A percentile compares a stretch with the other conserved stretches of the same genome.
phyloP scores from a whole-genome alignment of 345 rosid species.

The Citrus mangshanensis region DNA sequence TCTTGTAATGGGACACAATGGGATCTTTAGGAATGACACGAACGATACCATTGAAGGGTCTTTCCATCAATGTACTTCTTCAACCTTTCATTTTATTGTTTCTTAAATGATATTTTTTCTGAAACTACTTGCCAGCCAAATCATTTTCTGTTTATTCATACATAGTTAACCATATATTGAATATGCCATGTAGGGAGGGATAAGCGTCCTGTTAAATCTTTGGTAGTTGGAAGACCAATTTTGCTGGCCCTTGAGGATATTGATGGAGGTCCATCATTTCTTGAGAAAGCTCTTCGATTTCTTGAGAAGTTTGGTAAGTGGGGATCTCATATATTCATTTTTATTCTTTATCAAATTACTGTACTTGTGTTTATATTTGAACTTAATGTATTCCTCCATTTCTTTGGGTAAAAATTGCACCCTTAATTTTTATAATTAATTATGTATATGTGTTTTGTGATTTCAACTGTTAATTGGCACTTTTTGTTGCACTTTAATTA shows the following conservation, averaged over 20 bases:
- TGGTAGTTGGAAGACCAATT: constrained; percentile 99
- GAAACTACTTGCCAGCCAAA: not conserved
- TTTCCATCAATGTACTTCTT: constrained; percentile 61
- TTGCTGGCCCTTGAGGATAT: constrained; percentile 98
- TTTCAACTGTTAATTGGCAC: not conserved
- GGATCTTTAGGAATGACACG: constrained; percentile 74
- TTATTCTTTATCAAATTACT: constrained; percentile 4
- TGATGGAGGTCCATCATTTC: constrained; percentile 98
- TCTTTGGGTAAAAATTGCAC: not conserved
- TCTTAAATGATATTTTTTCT: constrained; percentile 10
- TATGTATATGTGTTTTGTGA: not conserved
- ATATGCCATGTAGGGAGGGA: constrained; percentile 70
- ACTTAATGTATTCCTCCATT: not conserved
- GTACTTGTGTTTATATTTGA: not conserved
- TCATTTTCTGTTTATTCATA: constrained; percentile 11
- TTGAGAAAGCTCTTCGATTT: constrained; percentile 97
- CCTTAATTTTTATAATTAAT: not conserved
- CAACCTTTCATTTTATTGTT: constrained; percentile 5
- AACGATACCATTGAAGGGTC: constrained; percentile 79
- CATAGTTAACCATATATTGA: constrained; percentile 9
- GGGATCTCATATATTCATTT: constrained; percentile 13
- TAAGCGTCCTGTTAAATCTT: constrained; percentile 81
- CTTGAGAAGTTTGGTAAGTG: constrained; percentile 86
- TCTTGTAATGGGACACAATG: constrained; percentile 92
- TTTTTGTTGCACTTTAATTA: not conserved